Conservation (phyloP, 441 rosid species). For the Pelargonium fulgidum region DNA sequence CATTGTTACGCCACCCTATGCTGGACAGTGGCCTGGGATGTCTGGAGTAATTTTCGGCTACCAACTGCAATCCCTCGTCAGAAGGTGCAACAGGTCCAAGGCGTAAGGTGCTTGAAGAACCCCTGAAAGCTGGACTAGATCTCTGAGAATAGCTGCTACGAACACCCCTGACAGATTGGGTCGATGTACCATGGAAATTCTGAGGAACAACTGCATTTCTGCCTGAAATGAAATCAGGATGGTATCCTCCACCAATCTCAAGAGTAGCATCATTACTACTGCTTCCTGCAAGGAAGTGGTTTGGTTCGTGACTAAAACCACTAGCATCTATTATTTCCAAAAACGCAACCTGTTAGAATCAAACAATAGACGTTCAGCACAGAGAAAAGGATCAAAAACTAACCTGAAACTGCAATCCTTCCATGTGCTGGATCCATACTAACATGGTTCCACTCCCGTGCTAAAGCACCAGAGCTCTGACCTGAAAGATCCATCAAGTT, state of each 20-base stretch:
- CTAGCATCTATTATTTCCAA: slow-evolving; percentile 42
- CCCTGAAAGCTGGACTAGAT: slow-evolving; percentile 52
- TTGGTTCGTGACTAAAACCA: slow-evolving; percentile 47
- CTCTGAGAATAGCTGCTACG: slow-evolving; percentile 53
- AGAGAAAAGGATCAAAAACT: slow-evolving; percentile 10
- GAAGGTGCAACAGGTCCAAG: slow-evolving; percentile 48
- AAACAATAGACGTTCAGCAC: not conserved
- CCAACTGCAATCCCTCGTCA: slow-evolving; percentile 29
- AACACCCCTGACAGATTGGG: slow-evolving; percentile 46
- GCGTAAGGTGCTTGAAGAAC: slow-evolving; percentile 50
- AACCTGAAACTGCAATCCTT: slow-evolving; percentile 46
- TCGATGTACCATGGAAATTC: slow-evolving; percentile 39
- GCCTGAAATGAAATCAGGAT: slow-evolving; percentile 41
- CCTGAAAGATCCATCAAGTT: slow-evolving; percentile 21
- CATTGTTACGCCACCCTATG: too few relatives aligned
- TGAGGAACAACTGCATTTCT: slow-evolving; percentile 48
- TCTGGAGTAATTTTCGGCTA: too few relatives aligned
- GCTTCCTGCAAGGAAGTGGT: slow-evolving; percentile 36
- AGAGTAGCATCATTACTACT: slow-evolving; percentile 32
- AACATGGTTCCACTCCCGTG: slow-evolving; percentile 56
- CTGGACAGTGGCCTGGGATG: too few relatives aligned
- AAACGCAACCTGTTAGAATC: slow-evolving; percentile 7
- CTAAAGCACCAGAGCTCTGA: slow-evolving; percentile 36
- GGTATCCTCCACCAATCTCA: slow-evolving; percentile 37
- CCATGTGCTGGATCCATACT: slow-evolving; percentile 42